Conservation (phyloP, 805 yeast species). For the Yarrowia sp. region DNA sequence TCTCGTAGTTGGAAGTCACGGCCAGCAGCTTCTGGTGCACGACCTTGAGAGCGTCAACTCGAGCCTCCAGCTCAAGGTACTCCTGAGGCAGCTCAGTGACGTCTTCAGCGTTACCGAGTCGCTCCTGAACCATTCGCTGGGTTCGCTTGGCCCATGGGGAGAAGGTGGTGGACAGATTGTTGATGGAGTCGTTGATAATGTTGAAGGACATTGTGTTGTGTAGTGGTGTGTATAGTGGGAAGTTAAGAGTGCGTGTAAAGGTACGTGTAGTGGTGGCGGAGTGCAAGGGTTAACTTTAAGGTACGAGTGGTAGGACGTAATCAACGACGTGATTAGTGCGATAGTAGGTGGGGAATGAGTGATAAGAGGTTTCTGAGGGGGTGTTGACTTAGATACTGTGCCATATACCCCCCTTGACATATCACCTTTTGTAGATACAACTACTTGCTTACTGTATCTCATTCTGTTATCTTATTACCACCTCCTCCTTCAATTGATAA, state of each 20-base stretch:
- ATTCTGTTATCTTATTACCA: not conserved
- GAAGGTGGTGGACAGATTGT: constrained; percentile 44
- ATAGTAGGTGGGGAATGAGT: not conserved
- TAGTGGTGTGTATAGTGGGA: not conserved
- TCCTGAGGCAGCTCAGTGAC: constrained; percentile 83
- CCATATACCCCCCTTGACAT: too few species aligned
- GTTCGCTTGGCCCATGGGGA: constrained; percentile 81
- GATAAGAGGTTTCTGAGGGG: not conserved
- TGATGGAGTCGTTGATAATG: constrained; percentile 42
- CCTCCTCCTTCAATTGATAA: not conserved
- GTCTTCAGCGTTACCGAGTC: constrained; percentile 75
- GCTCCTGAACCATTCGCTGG: constrained; percentile 73
- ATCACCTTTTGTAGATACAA: too few species aligned
- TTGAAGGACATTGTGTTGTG: constrained; percentile 33
- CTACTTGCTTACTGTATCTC: not conserved
- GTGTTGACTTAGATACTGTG: too few species aligned
- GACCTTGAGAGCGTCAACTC: constrained; percentile 67
- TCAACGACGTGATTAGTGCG: not conserved
- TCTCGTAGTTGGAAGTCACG: constrained; percentile 61
- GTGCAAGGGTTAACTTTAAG: constrained; percentile 20
- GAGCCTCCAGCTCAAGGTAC: constrained; percentile 68
- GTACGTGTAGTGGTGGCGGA: constrained; percentile 21
- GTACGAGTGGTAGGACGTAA: constrained; percentile 1
- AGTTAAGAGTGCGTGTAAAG: not conserved
- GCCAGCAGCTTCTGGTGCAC: constrained; percentile 59